Evolutionary conservation across 768 basidiomycete genomes (phyloP).

Genomic region (Tricholoma saponaceum): DNA sequence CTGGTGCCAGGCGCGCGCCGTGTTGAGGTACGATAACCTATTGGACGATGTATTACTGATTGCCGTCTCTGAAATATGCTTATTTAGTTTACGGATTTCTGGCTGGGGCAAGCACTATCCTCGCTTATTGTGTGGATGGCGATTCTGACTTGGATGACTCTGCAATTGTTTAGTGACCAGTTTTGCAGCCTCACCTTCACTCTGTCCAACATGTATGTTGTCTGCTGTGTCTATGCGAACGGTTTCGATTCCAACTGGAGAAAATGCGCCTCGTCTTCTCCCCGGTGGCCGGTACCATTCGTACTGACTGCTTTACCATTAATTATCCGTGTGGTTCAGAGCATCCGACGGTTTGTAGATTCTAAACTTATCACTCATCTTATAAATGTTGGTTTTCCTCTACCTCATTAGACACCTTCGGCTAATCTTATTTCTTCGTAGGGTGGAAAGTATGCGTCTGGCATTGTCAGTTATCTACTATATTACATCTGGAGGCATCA

Average conservation of each 20-base stretch:
- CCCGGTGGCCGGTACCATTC: conserved; percentile 61
- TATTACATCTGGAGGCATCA: conserved; percentile 79
- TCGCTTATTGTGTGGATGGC: background rate
- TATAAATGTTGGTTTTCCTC: conserved; percentile 61
- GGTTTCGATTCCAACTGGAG: conserved; percentile 48
- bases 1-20: conserved; percentile 62
- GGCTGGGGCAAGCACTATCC: conserved; percentile 65
- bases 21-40: conserved; percentile 64
- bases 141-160: background rate
- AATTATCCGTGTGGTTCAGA: conserved; percentile 77
- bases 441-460: conserved; percentile 82
- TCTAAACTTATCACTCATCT: conserved; percentile 72
- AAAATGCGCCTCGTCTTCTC: conserved; percentile 40
- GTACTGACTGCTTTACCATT: conserved; percentile 64
- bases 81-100: conserved; percentile 77
- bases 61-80: too few species aligned
- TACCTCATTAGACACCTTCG: background rate
- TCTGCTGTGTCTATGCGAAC: conserved; percentile 68
- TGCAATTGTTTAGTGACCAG: conserved; percentile 55
- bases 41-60: too few species aligned
- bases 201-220: conserved; percentile 65
- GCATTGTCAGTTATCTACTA: conserved; percentile 59
- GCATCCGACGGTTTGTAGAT: conserved; percentile 82
- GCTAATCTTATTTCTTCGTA: conserved; percentile 22
- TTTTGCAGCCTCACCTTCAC: conserved; percentile 78